phyloP scores from a whole-genome alignment of 179 eudicot genomes.

The Beta macrorhiza region DNA sequence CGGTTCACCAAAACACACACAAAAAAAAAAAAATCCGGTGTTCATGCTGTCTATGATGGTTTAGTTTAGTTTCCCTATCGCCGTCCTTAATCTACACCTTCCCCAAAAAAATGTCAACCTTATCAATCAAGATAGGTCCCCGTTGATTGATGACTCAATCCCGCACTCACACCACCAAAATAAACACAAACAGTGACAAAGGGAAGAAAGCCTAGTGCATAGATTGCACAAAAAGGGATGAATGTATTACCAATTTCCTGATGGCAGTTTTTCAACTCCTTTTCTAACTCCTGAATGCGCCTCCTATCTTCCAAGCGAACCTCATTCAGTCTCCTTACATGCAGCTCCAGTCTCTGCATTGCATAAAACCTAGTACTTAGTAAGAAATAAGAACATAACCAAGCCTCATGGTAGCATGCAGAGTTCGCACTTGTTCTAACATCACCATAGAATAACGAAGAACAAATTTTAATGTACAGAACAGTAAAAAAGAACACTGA shows the following conservation, averaged over 20 bases:
- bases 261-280: slow-evolving; percentile 58
- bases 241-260: slow-evolving; percentile 64
- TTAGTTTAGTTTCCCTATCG: no score
- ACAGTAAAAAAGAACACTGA: not conserved
- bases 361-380: slow-evolving; percentile 19
- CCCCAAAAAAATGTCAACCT: not conserved
- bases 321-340: slow-evolving; percentile 58
- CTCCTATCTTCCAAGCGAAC: slow-evolving; percentile 52
- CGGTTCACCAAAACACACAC: no score
- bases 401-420: not conserved
- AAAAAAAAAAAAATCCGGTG: no score
- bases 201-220: not conserved
- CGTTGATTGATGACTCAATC: no score
- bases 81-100: no score
- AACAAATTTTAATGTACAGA: not conserved
- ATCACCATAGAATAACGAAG: not conserved
- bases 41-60: no score
- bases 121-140: no score
- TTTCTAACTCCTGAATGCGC: slow-evolving; percentile 57
- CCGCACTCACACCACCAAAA: not conserved
- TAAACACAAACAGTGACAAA: not conserved
- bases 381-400: not conserved
- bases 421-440: not conserved
- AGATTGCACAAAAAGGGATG: not conserved
- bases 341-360: slow-evolving; percentile 61